Evolutionary conservation across 441 rosid genomes (phyloP).

Genomic region (Francoa sonchifolia): DNA sequence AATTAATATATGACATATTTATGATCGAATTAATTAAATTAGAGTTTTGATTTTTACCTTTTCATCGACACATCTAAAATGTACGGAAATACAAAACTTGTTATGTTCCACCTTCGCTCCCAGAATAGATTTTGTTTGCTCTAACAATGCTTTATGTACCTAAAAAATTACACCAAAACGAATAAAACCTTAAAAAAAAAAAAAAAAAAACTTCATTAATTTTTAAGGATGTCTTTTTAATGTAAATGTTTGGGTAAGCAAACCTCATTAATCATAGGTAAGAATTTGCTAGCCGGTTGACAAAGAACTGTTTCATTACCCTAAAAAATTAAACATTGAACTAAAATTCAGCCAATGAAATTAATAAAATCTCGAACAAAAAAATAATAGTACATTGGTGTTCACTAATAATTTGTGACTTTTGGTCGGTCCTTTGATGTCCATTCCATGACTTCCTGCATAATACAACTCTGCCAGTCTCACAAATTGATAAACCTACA

Average conservation of each 20-base stretch:
- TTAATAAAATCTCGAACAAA: neutral
- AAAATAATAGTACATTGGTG: neutral
- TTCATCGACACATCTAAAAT: slow-evolving; percentile 40
- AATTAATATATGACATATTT: neutral
- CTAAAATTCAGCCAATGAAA: too few relatives aligned
- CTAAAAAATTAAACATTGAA: too few relatives aligned
- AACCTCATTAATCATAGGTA: slow-evolving; percentile 13
- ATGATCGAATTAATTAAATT: neutral
- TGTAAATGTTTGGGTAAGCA: too few relatives aligned
- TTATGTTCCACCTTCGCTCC: slow-evolving; percentile 41
- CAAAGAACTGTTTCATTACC: slow-evolving; percentile 6
- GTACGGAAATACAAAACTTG: slow-evolving; percentile 43
- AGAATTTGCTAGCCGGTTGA: slow-evolving; percentile 15
- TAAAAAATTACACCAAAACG: slow-evolving; percentile 5
- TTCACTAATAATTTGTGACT: slow-evolving; percentile 42
- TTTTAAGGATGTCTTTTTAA: too few relatives aligned
- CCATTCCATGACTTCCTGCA: slow-evolving; percentile 99
- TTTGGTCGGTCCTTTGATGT: slow-evolving; percentile 80
- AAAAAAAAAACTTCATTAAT: neutral
- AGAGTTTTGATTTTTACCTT: slow-evolving; percentile 14
- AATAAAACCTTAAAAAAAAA: slow-evolving; percentile 3
- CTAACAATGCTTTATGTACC: slow-evolving; percentile 26
- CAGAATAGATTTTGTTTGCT: slow-evolving; percentile 30
- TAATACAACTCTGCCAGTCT: slow-evolving; percentile 72
- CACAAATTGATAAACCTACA: slow-evolving; percentile 73